A percentile compares a stretch with the other conserved stretches of the same genome.
These are phyloP conservation scores for Lophiotrema nucula DNA, from an alignment of 495 filamentous ascomycete genomes.

Conservation along the genomic window DNA sequence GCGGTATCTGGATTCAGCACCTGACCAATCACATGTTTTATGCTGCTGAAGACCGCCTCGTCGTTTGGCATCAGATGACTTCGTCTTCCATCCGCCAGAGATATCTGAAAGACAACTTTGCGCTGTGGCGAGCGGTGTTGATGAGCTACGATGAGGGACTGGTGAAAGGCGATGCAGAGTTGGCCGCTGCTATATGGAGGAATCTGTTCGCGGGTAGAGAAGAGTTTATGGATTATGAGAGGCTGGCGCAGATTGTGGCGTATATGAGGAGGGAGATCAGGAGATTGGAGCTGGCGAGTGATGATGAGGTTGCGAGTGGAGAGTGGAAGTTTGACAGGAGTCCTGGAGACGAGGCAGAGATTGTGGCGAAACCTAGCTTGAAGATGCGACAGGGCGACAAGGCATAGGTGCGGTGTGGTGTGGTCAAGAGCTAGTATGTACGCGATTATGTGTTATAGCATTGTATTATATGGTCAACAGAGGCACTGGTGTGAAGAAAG, in stretches of 20 bases:
- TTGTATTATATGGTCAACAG: too few relatives aligned
- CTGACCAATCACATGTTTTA: conserved; percentile 91
- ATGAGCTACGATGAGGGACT: conserved; percentile 87
- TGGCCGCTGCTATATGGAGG: conserved; percentile 87
- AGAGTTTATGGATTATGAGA: conserved; percentile 68
- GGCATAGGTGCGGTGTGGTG: too few relatives aligned
- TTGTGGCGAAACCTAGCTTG: background rate
- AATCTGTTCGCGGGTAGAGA: conserved; percentile 79
- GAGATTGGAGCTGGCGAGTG: conserved; percentile 21
- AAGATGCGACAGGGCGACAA: background rate
- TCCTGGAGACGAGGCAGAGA: conserved; percentile 8
- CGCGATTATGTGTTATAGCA: too few relatives aligned
- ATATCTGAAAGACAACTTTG: conserved; percentile 88
- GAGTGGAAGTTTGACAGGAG: conserved; percentile 22
- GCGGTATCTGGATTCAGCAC: conserved; percentile 67
- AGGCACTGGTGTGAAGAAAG: too few relatives aligned
- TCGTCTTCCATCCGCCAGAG: conserved; percentile 67
- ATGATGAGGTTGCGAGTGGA: conserved; percentile 32
- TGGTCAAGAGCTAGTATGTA: too few relatives aligned
- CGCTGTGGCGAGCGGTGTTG: conserved; percentile 84
- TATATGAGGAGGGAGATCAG: conserved; percentile 70
- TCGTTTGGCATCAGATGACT: conserved; percentile 63
- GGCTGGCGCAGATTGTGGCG: conserved; percentile 69
- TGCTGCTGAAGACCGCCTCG: conserved; percentile 85
- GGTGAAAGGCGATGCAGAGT: conserved; percentile 75